Evolutionary conservation across 495 filamentous ascomycete species (phyloP).

Genomic region (Aspergillus funiculosus): DNA sequence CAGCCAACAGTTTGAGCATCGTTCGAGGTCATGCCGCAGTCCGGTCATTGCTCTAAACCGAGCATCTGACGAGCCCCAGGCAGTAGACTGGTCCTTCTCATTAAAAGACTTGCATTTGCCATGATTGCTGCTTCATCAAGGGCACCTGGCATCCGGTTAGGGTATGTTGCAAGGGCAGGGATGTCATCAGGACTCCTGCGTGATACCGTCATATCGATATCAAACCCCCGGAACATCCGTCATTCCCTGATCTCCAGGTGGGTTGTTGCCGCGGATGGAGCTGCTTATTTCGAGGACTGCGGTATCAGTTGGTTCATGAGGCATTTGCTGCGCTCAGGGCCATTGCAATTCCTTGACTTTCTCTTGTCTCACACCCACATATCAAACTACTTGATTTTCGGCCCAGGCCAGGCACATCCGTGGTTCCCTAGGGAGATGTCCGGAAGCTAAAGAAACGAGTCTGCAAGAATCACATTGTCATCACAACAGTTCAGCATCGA

Average conservation of each 20-base stretch:
- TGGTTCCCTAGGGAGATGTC: neutral
- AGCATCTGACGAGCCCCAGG: conserved; percentile 26
- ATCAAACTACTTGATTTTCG: conserved; percentile 7
- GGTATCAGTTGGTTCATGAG: conserved; percentile 13
- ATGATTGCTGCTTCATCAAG: conserved; percentile 13
- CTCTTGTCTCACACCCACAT: conserved; percentile 15
- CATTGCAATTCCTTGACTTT: conserved; percentile 19
- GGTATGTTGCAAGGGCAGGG: conserved; percentile 9
- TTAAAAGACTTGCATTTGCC: conserved; percentile 10
- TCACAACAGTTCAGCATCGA: conserved; percentile 19
- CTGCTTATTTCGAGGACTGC: conserved; percentile 7
- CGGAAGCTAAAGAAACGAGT: conserved; percentile 14
- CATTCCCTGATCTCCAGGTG: neutral
- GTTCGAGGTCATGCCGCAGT: conserved; percentile 22
- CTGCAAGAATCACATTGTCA: conserved; percentile 23
- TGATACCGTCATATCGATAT: conserved; percentile 18
- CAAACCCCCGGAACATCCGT: conserved; percentile 1
- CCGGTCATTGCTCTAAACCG: conserved; percentile 18
- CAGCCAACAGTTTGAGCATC: conserved; percentile 25
- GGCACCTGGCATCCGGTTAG: conserved; percentile 8
- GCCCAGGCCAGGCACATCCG: conserved; percentile 14
- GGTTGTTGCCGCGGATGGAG: conserved; percentile 12
- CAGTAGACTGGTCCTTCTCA: conserved; percentile 12
- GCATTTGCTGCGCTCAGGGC: conserved; percentile 19
- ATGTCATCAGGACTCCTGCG: conserved; percentile 1